A percentile compares a stretch with the other conserved stretches of the same genome.
phyloP scores from a whole-genome alignment of 495 filamentous ascomycete species.

The Cudoniella acicularis region DNA sequence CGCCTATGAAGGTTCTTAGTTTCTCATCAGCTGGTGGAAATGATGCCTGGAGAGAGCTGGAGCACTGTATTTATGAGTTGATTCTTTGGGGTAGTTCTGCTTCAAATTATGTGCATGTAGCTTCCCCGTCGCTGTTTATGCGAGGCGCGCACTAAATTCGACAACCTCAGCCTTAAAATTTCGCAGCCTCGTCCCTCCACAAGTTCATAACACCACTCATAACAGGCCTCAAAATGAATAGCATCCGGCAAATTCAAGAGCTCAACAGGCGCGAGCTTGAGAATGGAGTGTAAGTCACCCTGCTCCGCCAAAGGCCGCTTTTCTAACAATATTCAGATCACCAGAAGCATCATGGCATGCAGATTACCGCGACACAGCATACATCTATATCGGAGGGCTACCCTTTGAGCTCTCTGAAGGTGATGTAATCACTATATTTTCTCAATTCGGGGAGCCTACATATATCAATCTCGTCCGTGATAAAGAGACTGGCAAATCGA shows the following conservation, averaged over 20 bases:
- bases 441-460: slow-evolving; percentile 91
- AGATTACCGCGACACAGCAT: slow-evolving; percentile 96
- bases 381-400: slow-evolving; percentile 92
- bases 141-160: not conserved
- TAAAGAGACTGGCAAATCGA: slow-evolving; percentile 92
- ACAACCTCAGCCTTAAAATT: not conserved
- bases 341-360: slow-evolving; percentile 93
- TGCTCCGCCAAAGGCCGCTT: not conserved
- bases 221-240: slow-evolving; percentile 74
- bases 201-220: not conserved
- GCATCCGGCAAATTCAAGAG: slow-evolving; percentile 82
- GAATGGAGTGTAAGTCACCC: slow-evolving; percentile 61
- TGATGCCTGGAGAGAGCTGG: no score
- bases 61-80: not conserved
- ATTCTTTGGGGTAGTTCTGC: not conserved
- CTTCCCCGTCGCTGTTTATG: slow-evolving; percentile 9
- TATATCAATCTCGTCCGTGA: slow-evolving; percentile 88
- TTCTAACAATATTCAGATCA: slow-evolving; percentile 40
- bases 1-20: no score
- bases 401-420: slow-evolving; percentile 93
- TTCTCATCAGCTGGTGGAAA: no score
- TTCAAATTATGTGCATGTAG: not conserved
- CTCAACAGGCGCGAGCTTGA: slow-evolving; percentile 96
- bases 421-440: slow-evolving; percentile 95
- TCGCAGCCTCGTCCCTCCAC: slow-evolving; percentile 8